Evolutionary conservation across 2,329 filamentous ascomycete genomes (phyloP), one percentile per base, ranked within the genome.

Genomic region (Talaromyces sp.): DNA sequence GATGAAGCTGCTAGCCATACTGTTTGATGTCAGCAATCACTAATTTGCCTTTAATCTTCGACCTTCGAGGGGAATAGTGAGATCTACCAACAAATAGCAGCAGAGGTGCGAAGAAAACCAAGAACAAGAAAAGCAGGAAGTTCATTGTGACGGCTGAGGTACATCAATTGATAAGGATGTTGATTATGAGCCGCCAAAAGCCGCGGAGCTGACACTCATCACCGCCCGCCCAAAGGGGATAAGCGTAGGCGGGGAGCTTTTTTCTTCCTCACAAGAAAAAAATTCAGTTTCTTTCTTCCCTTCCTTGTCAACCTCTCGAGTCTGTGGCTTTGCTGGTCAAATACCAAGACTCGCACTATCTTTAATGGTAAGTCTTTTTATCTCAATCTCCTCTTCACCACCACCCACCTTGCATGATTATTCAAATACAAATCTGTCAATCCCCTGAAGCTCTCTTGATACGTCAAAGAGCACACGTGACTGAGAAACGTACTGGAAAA

Each of bases 341-440:
- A 58, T 45, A 44, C 57, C 50, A 16, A 58, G 57, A 55, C 51
- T 56, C 52, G 50, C 56, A 29, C 60, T 47, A 27, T 17, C 33
- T 13, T 48, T 64, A 61, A 72, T 72, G 67, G 67, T 68, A 68
- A 67, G 67, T 59, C 39, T 52, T n/a, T 13, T 17, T 13, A 19
- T 49, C 22, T 3, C 35, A n/a, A n/a, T 55, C 10, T 14, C 24
- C 17, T n/a, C 16, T 47, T 22, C 41, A 17, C 17, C 16, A 37
- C 16, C 2, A 5, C 24, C 43, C 33, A 10, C 20, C 65, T 72
- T 67, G 73, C 70, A 89, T 88, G 86, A 89, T 86, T 84, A 85
- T 76, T 80, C 69, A 76, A 76, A 77, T 77, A 74, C 74, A 74
- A 78, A 89, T 90, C 87, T 90, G 87, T 90, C 87, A 90, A 90